phyloP scores from a whole-genome alignment of 768 basidiomycete species.

The Rubroboletus pulcherrimus region DNA sequence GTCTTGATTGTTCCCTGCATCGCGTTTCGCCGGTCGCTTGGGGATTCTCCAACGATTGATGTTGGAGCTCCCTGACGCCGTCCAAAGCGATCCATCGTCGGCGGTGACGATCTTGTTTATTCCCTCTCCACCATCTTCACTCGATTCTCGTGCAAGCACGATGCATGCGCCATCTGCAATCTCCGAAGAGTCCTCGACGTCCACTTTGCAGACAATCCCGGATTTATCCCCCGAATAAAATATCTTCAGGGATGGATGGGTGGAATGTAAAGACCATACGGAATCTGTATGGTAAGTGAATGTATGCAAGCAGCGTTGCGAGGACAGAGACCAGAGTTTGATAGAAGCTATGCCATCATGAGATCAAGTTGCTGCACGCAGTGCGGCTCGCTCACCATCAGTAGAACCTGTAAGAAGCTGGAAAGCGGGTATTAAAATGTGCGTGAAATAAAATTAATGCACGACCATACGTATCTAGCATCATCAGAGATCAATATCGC shows the following conservation, averaged over 20 bases:
- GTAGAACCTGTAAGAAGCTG: conserved; percentile 84
- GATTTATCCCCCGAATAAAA: conserved; percentile 96
- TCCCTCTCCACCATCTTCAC: conserved; percentile 49
- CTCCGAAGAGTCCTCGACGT: conserved; percentile 77
- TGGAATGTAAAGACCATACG: conserved; percentile 90
- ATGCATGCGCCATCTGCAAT: conserved; percentile 88
- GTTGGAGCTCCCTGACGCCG: conserved; percentile 78
- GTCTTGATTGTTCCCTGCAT: conserved; percentile 14
- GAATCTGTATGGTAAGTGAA: conserved; percentile 94
- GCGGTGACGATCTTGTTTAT: conserved; percentile 80
- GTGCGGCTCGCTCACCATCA: conserved; percentile 44
- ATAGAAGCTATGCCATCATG: conserved; percentile 53
- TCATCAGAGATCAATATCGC: conserved; percentile 88
- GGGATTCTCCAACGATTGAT: conserved; percentile 79
- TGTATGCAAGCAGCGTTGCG: conserved; percentile 90
- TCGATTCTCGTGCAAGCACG: conserved; percentile 69
- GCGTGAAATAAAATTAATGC: conserved; percentile 3
- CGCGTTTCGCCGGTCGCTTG: conserved; percentile 34
- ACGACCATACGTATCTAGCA: conserved; percentile 72
- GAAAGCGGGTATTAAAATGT: conserved; percentile 3
- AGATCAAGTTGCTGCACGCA: conserved; percentile 7
- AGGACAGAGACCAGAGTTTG: conserved; percentile 90
- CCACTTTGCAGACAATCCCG: conserved; percentile 88
- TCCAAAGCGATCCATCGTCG: conserved; percentile 87
- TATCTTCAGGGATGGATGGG: conserved; percentile 78